Evolutionary conservation across 2,329 filamentous ascomycete genomes (phyloP).

Genomic region (Xylaria sp.): DNA sequence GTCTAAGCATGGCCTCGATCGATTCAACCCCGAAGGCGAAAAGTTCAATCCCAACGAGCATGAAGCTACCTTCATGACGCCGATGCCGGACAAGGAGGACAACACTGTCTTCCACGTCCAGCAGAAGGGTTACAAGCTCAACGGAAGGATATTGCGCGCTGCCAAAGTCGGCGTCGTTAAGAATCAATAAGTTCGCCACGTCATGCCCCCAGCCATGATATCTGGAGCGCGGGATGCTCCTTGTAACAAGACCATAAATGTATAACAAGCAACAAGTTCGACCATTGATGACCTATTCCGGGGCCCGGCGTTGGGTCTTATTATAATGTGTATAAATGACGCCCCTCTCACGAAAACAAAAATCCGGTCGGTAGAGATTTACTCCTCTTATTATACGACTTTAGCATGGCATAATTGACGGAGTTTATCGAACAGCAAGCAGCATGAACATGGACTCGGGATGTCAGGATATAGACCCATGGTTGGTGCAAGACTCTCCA

Average conservation of each 20-base stretch:
- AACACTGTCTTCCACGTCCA: constrained; percentile 91
- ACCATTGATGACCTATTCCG: constrained; percentile 38
- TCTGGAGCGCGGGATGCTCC: constrained; percentile 38
- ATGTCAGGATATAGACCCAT: constrained; percentile 33
- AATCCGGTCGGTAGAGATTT: constrained; percentile 39
- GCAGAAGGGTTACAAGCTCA: constrained; percentile 95
- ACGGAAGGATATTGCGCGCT: constrained; percentile 87
- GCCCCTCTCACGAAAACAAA: constrained; percentile 49
- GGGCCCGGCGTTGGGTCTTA: constrained; percentile 44
- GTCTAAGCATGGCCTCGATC: constrained; percentile 92
- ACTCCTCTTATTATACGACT: constrained; percentile 35
- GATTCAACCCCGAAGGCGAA: constrained; percentile 83
- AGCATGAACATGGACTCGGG: constrained; percentile 29
- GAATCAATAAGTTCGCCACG: constrained; percentile 60
- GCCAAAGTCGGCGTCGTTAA: constrained; percentile 97
- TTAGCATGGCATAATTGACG: constrained; percentile 24
- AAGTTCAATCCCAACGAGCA: constrained; percentile 97
- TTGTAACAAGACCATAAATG: constrained; percentile 43
- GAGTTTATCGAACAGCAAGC: constrained; percentile 13
- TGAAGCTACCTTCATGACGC: constrained; percentile 95
- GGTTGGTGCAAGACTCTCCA: constrained; percentile 17
- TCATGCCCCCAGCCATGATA: constrained; percentile 7
- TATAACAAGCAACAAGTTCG: constrained; percentile 42
- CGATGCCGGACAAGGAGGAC: constrained; percentile 87
- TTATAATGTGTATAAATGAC: constrained; percentile 46